phyloP scores from a whole-genome alignment of 1,284 basidiomycete genomes.

The Trametes hirsuta region DNA sequence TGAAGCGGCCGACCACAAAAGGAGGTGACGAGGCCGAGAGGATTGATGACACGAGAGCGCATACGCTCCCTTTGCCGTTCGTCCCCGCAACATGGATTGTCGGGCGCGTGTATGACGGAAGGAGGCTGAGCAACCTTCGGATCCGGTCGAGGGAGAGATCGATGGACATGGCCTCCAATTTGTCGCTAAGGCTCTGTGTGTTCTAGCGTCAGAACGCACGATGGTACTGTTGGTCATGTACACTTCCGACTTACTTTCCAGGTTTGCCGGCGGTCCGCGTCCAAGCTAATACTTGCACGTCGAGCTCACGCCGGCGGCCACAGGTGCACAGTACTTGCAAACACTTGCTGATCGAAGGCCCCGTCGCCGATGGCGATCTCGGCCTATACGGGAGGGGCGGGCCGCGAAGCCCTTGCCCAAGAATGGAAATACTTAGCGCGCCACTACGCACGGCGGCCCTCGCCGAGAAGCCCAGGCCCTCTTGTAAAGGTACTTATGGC shows the following conservation, averaged over 20 bases:
- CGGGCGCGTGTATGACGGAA: constrained; percentile 76
- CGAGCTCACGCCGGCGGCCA: no score
- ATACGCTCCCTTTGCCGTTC: constrained; percentile 96
- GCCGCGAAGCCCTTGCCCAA: not conserved
- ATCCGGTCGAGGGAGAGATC: constrained; percentile 82
- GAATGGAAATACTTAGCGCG: not conserved
- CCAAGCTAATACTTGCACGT: no score
- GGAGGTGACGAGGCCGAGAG: constrained; percentile 59
- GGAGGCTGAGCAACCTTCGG: constrained; percentile 52
- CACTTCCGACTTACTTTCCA: not conserved
- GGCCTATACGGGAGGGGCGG: not conserved
- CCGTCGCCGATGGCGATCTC: not conserved
- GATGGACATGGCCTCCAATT: constrained; percentile 58
- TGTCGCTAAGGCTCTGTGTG: not conserved
- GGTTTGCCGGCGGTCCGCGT: no score
- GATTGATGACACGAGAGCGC: constrained; percentile 82
- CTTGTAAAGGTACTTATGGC: not conserved
- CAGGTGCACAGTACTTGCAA: not conserved
- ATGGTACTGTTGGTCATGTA: no score
- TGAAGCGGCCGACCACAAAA: constrained; percentile 84
- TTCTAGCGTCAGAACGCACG: not conserved
- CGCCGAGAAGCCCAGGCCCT: not conserved
- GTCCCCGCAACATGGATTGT: constrained; percentile 95
- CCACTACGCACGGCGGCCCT: not conserved
- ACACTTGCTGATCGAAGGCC: not conserved